Conservation (phyloP, 805 yeast genomes). For the Nakazawaea laoshanensis region DNA sequence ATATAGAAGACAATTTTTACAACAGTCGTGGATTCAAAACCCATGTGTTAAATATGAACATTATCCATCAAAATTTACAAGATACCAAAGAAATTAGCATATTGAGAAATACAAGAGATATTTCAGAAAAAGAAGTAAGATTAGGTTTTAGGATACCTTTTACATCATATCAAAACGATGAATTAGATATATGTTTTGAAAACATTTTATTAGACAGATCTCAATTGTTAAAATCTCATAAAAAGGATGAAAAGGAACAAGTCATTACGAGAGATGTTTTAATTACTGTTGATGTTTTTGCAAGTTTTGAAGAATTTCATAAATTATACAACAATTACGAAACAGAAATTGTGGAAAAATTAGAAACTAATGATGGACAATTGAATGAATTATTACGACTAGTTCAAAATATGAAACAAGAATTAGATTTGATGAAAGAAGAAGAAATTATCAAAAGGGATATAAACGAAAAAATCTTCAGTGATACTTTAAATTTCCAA, state of each 20-base stretch:
- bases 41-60: constrained; percentile 6
- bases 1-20: constrained; percentile 2
- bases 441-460: constrained; percentile 9
- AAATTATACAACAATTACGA: constrained; percentile 6
- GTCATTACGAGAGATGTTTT: constrained; percentile 2
- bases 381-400: constrained; percentile 2
- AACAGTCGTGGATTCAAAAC: constrained; percentile 4
- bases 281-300: background rate
- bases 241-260: constrained; percentile 3
- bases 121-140: constrained; percentile 1
- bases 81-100: constrained; percentile 1
- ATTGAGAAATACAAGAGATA: constrained; percentile 5
- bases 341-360: background rate
- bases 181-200: constrained; percentile 8
- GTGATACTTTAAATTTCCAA: constrained; percentile 4
- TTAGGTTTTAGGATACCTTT: constrained; percentile 3
- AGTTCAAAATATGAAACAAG: background rate
- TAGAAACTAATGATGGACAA: constrained; percentile 1
- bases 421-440: background rate
- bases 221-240: constrained; percentile 7
- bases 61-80: constrained; percentile 1
- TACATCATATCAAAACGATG: background rate
- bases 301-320: constrained; percentile 7
- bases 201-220: constrained; percentile 9
- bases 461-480: constrained; percentile 5